phyloP scores from a whole-genome alignment of 2,329 filamentous ascomycete species.

The Furcasterigmium furcatum region DNA sequence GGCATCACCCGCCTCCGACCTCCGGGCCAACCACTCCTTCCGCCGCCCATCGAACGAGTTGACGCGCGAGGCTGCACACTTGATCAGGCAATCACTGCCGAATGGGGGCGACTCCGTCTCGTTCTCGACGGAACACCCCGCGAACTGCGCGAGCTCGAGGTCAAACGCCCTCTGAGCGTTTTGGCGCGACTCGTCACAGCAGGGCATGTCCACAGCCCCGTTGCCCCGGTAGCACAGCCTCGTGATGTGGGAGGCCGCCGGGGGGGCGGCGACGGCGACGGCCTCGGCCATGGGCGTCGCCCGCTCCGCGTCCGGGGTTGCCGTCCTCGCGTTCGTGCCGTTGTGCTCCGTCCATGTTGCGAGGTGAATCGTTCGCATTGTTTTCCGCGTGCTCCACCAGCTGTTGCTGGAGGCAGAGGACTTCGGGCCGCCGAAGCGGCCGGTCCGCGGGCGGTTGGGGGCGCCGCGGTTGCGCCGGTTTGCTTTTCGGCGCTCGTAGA shows the following conservation, averaged over 20 bases:
- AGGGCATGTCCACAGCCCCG: neutral
- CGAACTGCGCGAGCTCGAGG: conserved; percentile 5
- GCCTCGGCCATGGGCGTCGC: no score
- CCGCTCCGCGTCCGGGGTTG: no score
- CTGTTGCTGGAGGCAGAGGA: neutral
- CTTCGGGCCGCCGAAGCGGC: neutral
- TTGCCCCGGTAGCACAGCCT: no score
- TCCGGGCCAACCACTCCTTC: conserved; percentile 6
- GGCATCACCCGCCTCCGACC: neutral
- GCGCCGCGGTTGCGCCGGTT: neutral
- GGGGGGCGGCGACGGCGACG: no score
- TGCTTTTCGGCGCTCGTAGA: conserved; percentile 6
- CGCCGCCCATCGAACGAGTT: conserved; percentile 9
- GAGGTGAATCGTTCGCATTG: neutral
- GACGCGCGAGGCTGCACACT: neutral
- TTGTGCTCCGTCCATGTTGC: neutral
- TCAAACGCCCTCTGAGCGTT: conserved; percentile 3
- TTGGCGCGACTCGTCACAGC: neutral
- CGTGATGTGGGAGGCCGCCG: no score
- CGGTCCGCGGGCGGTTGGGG: neutral
- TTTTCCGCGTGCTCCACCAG: neutral
- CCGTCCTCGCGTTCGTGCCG: no score
- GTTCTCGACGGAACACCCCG: conserved; percentile 1
- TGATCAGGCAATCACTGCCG: neutral
- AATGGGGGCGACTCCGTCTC: neutral